Evolutionary conservation across 176 grass and related monocot species (phyloP).

Genomic region (Aegilops longissima): DNA sequence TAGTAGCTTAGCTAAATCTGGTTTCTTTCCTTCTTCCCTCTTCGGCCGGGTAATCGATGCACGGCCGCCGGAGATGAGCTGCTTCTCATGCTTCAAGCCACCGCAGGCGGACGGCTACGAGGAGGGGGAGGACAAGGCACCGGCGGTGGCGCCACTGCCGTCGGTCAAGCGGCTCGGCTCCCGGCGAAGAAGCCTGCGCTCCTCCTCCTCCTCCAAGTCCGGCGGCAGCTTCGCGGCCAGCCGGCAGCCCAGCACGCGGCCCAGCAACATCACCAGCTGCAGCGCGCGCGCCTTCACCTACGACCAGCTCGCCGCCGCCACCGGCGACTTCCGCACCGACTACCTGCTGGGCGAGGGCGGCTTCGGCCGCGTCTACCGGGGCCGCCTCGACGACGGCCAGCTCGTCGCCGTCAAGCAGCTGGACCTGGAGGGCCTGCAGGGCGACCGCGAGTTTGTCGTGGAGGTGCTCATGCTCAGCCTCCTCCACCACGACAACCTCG

Average conservation of each 20-base stretch:
- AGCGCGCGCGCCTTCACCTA: conserved; percentile 28
- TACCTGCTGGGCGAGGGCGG: conserved; percentile 44
- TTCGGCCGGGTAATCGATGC: neutral
- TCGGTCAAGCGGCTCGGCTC: conserved; percentile 14
- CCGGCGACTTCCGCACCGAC: conserved; percentile 25
- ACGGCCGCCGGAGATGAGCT: conserved; percentile 17
- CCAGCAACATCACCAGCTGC: neutral
- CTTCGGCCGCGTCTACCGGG: conserved; percentile 39
- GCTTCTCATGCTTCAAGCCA: conserved; percentile 47
- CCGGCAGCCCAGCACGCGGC: neutral
- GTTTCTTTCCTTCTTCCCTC: neutral
- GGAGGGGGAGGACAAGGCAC: neutral
- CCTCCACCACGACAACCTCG: conserved; percentile 41
- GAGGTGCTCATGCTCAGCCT: conserved; percentile 42
- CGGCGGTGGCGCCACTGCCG: neutral
- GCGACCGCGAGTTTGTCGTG: conserved; percentile 37
- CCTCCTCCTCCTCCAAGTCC: neutral
- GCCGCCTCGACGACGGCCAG: conserved; percentile 6
- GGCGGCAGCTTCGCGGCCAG: too few species aligned
- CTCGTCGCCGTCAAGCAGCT: conserved; percentile 39
- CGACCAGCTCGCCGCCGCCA: conserved; percentile 25
- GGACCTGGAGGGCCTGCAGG: conserved; percentile 30
- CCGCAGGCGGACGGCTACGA: neutral
- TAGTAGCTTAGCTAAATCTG: neutral
- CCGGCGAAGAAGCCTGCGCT: neutral